Conservation (phyloP, 371 early-diverging fungal genomes). For the Apophysomyces variabilis region DNA sequence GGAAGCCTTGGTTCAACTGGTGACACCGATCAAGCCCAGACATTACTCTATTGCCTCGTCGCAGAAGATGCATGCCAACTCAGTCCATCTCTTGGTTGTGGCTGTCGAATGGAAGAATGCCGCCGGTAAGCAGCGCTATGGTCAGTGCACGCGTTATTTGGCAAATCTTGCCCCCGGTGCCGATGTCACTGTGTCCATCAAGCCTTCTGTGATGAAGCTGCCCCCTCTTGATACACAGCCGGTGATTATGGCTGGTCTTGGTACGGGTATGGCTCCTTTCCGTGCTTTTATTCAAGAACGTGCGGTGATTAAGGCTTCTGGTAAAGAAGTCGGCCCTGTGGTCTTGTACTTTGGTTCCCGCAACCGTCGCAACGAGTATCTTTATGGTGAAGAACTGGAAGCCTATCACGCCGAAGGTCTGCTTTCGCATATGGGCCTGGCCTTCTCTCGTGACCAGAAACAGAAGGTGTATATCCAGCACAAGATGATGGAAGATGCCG, state of each 20-base stretch:
- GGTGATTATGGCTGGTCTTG: slow-evolving; percentile 95
- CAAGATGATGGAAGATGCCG: slow-evolving; percentile 86
- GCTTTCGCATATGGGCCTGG: slow-evolving; percentile 83
- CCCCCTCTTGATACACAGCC: slow-evolving; percentile 83
- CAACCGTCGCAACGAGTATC: slow-evolving; percentile 87
- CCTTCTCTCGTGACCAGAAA: slow-evolving; percentile 94
- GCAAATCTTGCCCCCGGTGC: slow-evolving; percentile 69
- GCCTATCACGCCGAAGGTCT: slow-evolving; percentile 88
- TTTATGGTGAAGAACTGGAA: slow-evolving; percentile 94
- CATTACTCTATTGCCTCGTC: slow-evolving; percentile 96
- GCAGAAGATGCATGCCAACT: slow-evolving; percentile 82
- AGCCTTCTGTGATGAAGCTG: slow-evolving; percentile 94
- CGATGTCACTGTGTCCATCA: slow-evolving; percentile 84
- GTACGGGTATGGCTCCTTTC: slow-evolving; percentile 98
- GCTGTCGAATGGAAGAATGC: slow-evolving; percentile 85
- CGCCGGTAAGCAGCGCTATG: slow-evolving; percentile 70
- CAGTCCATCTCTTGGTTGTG: slow-evolving; percentile 89
- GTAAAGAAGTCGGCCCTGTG: slow-evolving; percentile 88
- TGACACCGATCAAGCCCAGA: slow-evolving; percentile 91
- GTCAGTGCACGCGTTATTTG: slow-evolving; percentile 93
- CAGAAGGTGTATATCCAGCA: slow-evolving; percentile 95
- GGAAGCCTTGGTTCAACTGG: slow-evolving; percentile 67
- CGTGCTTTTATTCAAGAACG: slow-evolving; percentile 96
- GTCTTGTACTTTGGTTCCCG: slow-evolving; percentile 95
- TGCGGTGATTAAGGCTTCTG: slow-evolving; percentile 73